These are phyloP conservation scores for Gossypium anomalum DNA, from an alignment of 345 rosid genomes.

Conservation along the genomic window DNA sequence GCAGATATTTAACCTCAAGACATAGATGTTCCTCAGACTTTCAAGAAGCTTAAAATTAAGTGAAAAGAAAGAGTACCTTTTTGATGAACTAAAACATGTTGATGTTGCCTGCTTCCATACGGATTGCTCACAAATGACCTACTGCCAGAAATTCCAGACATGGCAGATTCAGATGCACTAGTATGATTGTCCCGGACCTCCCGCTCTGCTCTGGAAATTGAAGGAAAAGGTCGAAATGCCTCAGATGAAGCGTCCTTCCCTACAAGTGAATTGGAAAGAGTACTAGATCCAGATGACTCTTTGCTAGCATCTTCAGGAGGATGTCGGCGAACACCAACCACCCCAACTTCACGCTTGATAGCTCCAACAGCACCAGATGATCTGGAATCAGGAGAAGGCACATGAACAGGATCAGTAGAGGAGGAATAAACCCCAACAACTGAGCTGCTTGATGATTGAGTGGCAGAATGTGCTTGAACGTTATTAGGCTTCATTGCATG, in stretches of 20 bases:
- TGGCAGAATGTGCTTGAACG: conserved; percentile 33
- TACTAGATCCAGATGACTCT: conserved; percentile 38
- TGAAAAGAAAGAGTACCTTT: conserved; percentile 38
- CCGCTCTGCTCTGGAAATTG: conserved; percentile 54
- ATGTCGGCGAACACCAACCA: conserved; percentile 63
- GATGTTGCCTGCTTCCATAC: conserved; percentile 49
- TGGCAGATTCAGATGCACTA: conserved; percentile 37
- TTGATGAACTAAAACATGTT: conserved; percentile 49
- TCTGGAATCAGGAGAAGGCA: conserved; percentile 88
- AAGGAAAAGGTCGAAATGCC: conserved; percentile 46
- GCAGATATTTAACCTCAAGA: background rate
- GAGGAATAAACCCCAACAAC: conserved; percentile 81
- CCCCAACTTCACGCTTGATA: conserved; percentile 90
- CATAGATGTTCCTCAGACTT: background rate
- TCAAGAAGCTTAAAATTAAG: background rate
- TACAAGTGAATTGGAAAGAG: conserved; percentile 44
- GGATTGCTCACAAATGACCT: conserved; percentile 48
- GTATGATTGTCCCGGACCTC: conserved; percentile 43
- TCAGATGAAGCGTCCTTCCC: conserved; percentile 52
- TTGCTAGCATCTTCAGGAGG: conserved; percentile 46
- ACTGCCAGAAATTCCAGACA: conserved; percentile 37
- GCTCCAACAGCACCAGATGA: conserved; percentile 73
- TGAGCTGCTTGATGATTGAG: conserved; percentile 53
- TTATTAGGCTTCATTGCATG: conserved; percentile 34
- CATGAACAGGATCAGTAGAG: conserved; percentile 89